phyloP scores from a whole-genome alignment of 2,329 filamentous ascomycete species.

The Teratosphaeria gauchensis region DNA sequence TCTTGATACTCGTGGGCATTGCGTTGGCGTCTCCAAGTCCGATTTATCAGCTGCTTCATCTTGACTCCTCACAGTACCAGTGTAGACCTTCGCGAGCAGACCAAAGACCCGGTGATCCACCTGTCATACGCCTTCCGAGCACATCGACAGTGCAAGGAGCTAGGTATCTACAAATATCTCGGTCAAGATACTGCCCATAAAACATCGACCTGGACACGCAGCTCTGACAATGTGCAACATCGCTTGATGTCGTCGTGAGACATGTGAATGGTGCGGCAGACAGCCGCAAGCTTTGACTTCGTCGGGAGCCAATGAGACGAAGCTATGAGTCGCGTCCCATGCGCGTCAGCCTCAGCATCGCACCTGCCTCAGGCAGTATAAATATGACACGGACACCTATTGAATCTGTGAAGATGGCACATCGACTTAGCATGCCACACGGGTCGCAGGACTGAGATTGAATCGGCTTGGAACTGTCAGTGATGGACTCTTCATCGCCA shows the following conservation, averaged over 20 bases:
- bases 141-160: too few relatives aligned
- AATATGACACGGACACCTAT: neutral
- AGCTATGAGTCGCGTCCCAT: neutral
- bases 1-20: too few relatives aligned
- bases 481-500: constrained; percentile 10
- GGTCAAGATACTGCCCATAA: too few relatives aligned
- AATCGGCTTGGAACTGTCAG: neutral
- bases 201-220: neutral
- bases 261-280: neutral
- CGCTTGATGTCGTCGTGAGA: neutral
- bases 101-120: too few relatives aligned
- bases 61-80: too few relatives aligned
- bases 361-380: neutral
- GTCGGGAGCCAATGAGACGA: neutral
- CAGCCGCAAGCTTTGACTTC: neutral
- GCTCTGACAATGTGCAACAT: neutral
- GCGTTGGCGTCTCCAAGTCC: too few relatives aligned
- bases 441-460: neutral
- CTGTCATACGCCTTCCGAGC: too few relatives aligned
- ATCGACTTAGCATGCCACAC: too few relatives aligned
- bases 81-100: too few relatives aligned
- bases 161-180: too few relatives aligned
- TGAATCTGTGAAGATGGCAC: neutral
- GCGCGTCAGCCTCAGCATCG: neutral
- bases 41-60: too few relatives aligned